Evolutionary conservation across 192 early-diverging fungal species (phyloP), one percentile per base, ranked within the genome.

Genomic region (Linderina pennispora): DNA sequence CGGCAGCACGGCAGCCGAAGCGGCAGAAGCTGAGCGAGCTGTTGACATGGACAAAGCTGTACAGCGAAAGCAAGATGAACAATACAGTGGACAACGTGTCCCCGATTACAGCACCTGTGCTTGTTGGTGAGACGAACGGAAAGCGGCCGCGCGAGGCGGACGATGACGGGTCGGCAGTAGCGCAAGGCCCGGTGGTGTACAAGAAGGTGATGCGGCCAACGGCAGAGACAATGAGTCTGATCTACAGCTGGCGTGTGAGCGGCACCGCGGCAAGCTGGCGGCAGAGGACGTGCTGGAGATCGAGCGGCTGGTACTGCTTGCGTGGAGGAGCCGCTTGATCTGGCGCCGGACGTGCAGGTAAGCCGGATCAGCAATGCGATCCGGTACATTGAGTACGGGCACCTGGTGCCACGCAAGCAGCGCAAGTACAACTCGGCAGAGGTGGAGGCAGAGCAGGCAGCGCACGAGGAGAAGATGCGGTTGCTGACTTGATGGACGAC

Each of bases 341-440:
- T 87, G 19, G 83, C 85, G 45, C 85, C 85, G 1, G 78, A 78
- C 32, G 70, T 84, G 36, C 78, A 85, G 53, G 79, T 85, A 25
- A 80, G 76, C 23, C 76, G 83, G 1, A 35, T 87, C 23, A 80
- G 77, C 53, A 87, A 87, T 46, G 81, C 83, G 38, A 83, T 82
- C 13, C 62, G 62, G 15, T 80, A 77, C 43, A 44, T 75, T 23
- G 66, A 78, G 11, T 76, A 74, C 19, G 56, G 63, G 2, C 63
- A 76, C n/a, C 38, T 75, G 52, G 50, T 74, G 33, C 59, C 71
- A 10, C 73, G 69, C 49, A 80, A 71, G 56, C 78, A 67, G 51
- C 67, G 79, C 62, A 85, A 84, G 53, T 82, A 76, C 77, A 85
- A 87, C 56, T 85, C 83, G 25, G 62, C 78, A 0, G 85, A 85